Base-by-base conservation (phyloP, 371 early-diverging fungal species). In the Syncephalastrum monosporum region DNA sequence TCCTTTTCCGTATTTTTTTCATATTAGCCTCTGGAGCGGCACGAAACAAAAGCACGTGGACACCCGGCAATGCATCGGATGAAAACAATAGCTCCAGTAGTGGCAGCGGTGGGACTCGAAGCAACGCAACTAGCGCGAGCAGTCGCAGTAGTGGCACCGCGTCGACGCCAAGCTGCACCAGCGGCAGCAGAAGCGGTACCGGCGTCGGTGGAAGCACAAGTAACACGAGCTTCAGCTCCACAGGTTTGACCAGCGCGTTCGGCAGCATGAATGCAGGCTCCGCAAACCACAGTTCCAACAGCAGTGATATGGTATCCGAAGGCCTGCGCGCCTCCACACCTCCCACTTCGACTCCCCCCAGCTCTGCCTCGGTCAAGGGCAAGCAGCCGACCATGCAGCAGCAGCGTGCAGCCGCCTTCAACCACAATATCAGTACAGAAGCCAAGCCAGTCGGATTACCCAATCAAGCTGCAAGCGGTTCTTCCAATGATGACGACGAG, bases 401-500 rank as follows among this genome's bases (percentile, higher is more conserved):
- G 38, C 38, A 33, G 8, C 38, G 38, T 33, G 38, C 38, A 33
- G 38, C 38, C 8, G 38, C 38, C 38, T 33, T 33, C 38, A 33
- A 33, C 38, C 23, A 46, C 47, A 46, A 46, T 47, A 29, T 55
- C 47, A 6, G 45, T 21, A 38, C 47, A 29, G 29, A 55, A 46
- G n/a, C 38, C 19, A 33, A 33, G 38, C 38, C 38, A 10, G 38
- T 33, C 38, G 38, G 38, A 2, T 24, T 42, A 49, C 14, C 29
- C 41, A 15, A 46, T 33, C 14, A 27, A 16, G 23, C 16, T 43
- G 24, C 47, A 4, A 46, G 53, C 29, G 51, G 53, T 23, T 60
- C 58, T 5, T 57, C 56, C 6, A 59, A 45, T 21, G 63, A 58
- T n/a, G 58, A 58, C 38, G 50, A 50, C n/a, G 50, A 50, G 8